phyloP scores from a whole-genome alignment of 2,329 filamentous ascomycete species.

The Penicillium sp. region DNA sequence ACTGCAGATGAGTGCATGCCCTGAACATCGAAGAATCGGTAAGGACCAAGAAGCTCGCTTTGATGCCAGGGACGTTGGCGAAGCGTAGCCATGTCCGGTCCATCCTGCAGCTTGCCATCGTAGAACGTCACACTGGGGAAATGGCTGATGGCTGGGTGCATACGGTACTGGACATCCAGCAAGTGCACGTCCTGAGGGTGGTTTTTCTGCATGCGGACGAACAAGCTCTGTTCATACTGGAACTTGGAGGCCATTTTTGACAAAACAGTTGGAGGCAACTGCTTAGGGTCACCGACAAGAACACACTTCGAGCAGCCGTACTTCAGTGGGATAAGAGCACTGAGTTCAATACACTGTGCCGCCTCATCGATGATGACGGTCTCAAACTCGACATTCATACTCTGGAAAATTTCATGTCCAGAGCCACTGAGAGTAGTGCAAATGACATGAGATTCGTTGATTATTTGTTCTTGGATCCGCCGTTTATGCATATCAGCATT shows the following conservation, averaged over 20 bases:
- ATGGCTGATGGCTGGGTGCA: conserved; percentile 93
- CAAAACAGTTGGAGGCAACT: conserved; percentile 90
- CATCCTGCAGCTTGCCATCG: conserved; percentile 80
- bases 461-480: conserved; percentile 82
- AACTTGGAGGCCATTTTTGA: conserved; percentile 89
- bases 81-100: conserved; percentile 73
- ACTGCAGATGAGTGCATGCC: conserved; percentile 80
- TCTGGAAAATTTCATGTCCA: conserved; percentile 96
- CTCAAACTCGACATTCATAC: conserved; percentile 92
- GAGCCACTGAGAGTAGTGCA: conserved; percentile 94
- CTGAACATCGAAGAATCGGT: conserved; percentile 94
- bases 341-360: conserved; percentile 95
- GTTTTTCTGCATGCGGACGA: conserved; percentile 96
- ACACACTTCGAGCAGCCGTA: conserved; percentile 97
- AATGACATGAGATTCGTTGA: conserved; percentile 86
- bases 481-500: conserved; percentile 83
- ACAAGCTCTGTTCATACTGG: conserved; percentile 96
- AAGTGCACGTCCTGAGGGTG: conserved; percentile 85
- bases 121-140: conserved; percentile 94
- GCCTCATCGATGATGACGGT: conserved; percentile 98
- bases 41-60: conserved; percentile 78
- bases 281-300: conserved; percentile 95
- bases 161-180: conserved; percentile 96
- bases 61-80: conserved; percentile 82
- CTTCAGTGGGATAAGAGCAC: conserved; percentile 92